Percentiles rank a stretch among this genome's conserved stretches.
phyloP scores from a whole-genome alignment of 2,329 filamentous ascomycete species.

The Fusarium mangiferae region DNA sequence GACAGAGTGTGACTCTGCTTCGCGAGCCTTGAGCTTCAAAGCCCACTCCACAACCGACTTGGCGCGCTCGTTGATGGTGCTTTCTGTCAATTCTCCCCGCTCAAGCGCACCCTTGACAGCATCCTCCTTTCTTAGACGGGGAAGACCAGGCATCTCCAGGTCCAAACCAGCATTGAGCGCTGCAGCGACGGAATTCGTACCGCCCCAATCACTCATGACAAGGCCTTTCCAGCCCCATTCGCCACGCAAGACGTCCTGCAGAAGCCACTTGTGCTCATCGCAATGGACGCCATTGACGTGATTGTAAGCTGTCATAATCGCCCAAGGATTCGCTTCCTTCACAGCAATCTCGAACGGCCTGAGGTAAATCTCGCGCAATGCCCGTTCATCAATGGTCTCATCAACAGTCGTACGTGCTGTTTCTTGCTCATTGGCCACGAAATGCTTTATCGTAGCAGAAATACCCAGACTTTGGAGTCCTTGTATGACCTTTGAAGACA shows the following conservation, averaged over 20 bases:
- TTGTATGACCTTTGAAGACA: slow-evolving; percentile 55
- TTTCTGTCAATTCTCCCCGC: slow-evolving; percentile 32
- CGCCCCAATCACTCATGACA: slow-evolving; percentile 60
- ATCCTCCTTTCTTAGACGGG: slow-evolving; percentile 40
- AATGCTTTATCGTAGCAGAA: slow-evolving; percentile 58
- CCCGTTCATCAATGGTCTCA: slow-evolving; percentile 45
- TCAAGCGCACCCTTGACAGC: slow-evolving; percentile 40
- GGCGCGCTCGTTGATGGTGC: slow-evolving; percentile 43
- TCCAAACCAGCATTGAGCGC: slow-evolving; percentile 47
- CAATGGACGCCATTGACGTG: slow-evolving; percentile 58
- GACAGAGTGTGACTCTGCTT: slow-evolving; percentile 13
- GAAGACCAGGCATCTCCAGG: slow-evolving; percentile 52
- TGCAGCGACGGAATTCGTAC: slow-evolving; percentile 48
- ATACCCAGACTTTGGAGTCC: slow-evolving; percentile 57
- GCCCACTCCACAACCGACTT: slow-evolving; percentile 47
- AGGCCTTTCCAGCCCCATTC: slow-evolving; percentile 59
- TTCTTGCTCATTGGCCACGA: slow-evolving; percentile 56
- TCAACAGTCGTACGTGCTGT: slow-evolving; percentile 46
- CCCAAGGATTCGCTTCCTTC: slow-evolving; percentile 54
- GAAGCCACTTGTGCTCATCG: slow-evolving; percentile 52
- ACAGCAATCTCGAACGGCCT: slow-evolving; percentile 58
- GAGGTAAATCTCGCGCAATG: slow-evolving; percentile 54
- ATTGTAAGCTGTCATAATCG: slow-evolving; percentile 60
- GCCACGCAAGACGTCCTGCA: slow-evolving; percentile 53
- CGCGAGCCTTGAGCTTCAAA: slow-evolving; percentile 36